A percentile compares a stretch with the other conserved stretches of the same genome.
These are phyloP conservation scores for Areca catechu DNA, from an alignment of 176 grass and related monocot species.

Conservation along the genomic window DNA sequence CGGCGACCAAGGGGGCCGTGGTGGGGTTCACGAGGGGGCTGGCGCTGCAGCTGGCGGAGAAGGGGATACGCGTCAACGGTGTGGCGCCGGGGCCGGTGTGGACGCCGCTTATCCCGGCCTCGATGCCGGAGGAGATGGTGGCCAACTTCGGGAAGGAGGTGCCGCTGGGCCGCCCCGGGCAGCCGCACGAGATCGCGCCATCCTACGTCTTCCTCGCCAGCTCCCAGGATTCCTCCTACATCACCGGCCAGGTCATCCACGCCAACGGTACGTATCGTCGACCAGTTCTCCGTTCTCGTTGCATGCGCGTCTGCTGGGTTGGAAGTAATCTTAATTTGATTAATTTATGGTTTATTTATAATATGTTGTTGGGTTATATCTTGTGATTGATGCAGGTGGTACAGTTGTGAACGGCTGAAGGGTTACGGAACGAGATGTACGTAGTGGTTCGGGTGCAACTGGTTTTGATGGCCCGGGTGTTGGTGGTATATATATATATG, in stretches of 20 bases:
- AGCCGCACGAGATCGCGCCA: slow-evolving; percentile 53
- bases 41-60: slow-evolving; percentile 41
- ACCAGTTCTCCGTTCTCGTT: too few species aligned
- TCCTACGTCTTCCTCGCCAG: slow-evolving; percentile 62
- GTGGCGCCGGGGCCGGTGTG: slow-evolving; percentile 64
- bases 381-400: too few species aligned
- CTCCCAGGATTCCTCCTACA: slow-evolving; percentile 55
- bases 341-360: too few species aligned
- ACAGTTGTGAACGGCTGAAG: too few species aligned
- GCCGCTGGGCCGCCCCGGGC: slow-evolving; percentile 50
- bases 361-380: too few species aligned
- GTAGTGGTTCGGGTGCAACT: too few species aligned
- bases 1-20: slow-evolving; percentile 75
- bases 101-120: slow-evolving; percentile 71
- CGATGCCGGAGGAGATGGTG: slow-evolving; percentile 40
- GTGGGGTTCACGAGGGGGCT: slow-evolving; percentile 56
- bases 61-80: slow-evolving; percentile 53
- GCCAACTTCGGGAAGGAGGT: slow-evolving; percentile 37
- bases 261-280: slow-evolving; percentile 43
- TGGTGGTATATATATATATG: too few species aligned
- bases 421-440: too few species aligned
- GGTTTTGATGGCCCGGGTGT: too few species aligned
- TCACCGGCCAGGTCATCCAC: slow-evolving; percentile 73
- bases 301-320: too few species aligned
- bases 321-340: too few species aligned